Evolutionary conservation across 2,329 filamentous ascomycete genomes (phyloP).

Genomic region (Pyrenochaeta sp.): DNA sequence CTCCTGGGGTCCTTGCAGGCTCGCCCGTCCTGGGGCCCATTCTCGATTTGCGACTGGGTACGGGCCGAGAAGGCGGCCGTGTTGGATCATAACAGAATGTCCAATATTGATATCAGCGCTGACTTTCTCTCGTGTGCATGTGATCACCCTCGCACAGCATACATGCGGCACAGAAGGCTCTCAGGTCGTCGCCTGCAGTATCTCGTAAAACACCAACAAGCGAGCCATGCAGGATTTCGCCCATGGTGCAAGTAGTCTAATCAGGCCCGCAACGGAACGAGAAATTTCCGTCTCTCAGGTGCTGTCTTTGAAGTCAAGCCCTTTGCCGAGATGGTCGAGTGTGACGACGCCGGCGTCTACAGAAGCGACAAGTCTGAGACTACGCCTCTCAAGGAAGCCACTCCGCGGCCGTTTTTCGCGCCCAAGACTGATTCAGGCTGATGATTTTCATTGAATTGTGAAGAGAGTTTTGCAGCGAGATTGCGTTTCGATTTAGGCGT

Average conservation of each 20-base stretch:
- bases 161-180: conserved; percentile 1
- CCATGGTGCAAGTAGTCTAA: conserved; percentile 11
- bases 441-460: conserved; percentile 29
- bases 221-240: conserved; percentile 25
- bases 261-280: conserved; percentile 34
- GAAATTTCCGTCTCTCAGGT: conserved; percentile 40
- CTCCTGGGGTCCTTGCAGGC: conserved; percentile 25
- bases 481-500: conserved; percentile 18
- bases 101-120: conserved; percentile 12
- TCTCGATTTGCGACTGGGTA: conserved; percentile 49
- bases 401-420: conserved; percentile 29
- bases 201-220: conserved; percentile 22
- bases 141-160: conserved; percentile 11
- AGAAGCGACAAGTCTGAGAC: conserved; percentile 21
- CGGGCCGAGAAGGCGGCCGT: conserved; percentile 43
- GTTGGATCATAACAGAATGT: conserved; percentile 18
- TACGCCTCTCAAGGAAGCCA: conserved; percentile 24
- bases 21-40: conserved; percentile 27
- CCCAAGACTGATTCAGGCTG: conserved; percentile 20
- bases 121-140: conserved; percentile 13
- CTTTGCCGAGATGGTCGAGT: conserved; percentile 23
- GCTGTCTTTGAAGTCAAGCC: conserved; percentile 19
- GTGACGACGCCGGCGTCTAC: conserved; percentile 21
- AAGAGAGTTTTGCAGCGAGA: conserved; percentile 24
- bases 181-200: conserved; percentile 22